These are phyloP conservation scores for Erigeron philadelphicus DNA, from an alignment of 140 eudicot species.

Conservation along the genomic window DNA sequence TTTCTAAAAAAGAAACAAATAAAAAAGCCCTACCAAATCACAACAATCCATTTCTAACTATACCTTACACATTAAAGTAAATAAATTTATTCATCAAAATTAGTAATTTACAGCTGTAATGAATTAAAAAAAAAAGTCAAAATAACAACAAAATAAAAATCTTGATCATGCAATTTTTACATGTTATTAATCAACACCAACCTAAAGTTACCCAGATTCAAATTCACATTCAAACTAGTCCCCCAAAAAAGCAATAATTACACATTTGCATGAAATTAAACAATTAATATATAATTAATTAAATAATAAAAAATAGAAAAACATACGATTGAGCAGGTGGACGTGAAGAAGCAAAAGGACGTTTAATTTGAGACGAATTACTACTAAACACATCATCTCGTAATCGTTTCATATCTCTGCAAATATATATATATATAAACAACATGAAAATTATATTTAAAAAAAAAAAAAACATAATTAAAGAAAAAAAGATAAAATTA, in stretches of 20 bases:
- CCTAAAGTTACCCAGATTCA: slow-evolving; percentile 14
- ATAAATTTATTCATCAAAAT: slow-evolving; percentile 10
- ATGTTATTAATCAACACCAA: slow-evolving; percentile 28
- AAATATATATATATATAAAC: too few species aligned
- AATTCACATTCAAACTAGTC: slow-evolving; percentile 15
- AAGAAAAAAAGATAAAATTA: too few species aligned
- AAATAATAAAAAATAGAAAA: slow-evolving; percentile 11
- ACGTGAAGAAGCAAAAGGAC: slow-evolving; percentile 81
- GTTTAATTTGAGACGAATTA: slow-evolving; percentile 58
- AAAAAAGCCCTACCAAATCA: slow-evolving; percentile 1
- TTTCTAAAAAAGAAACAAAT: not conserved
- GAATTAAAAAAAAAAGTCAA: slow-evolving; percentile 16
- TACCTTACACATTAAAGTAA: slow-evolving; percentile 2
- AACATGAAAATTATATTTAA: too few species aligned
- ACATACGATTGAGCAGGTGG: slow-evolving; percentile 88
- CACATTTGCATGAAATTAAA: slow-evolving; percentile 26
- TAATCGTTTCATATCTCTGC: slow-evolving; percentile 74
- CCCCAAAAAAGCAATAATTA: not conserved
- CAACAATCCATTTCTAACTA: not conserved
- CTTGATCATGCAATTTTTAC: slow-evolving; percentile 14
- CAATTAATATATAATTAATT: slow-evolving; percentile 1
- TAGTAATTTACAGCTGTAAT: not conserved
- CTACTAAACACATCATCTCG: slow-evolving; percentile 73
- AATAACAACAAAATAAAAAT: slow-evolving; percentile 4
- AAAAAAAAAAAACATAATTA: too few species aligned